Base-by-base conservation (phyloP, 305 asterid genomes). In the Fraxinus angustifolia region DNA sequence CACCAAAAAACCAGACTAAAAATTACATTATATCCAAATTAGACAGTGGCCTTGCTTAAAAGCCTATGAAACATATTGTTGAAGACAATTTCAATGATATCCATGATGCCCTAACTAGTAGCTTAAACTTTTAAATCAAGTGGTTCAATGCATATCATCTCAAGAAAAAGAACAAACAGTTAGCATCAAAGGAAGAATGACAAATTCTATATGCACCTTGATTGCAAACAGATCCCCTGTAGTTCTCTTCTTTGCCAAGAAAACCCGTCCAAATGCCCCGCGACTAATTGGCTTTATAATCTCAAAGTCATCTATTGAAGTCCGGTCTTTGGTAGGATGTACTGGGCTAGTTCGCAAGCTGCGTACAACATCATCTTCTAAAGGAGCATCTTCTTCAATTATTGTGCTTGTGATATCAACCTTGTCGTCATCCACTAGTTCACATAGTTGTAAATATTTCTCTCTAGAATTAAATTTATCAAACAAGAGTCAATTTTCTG, bases 181-280 rank as follows among this genome's bases (percentile, higher is more conserved):
- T 71, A 77, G 72, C 33, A 28, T 62, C 60, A 31, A 81, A 73
- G 23, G 38, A 19, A 73, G 56, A 72, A 65, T 34, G 78, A 78
- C 48, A 80, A 45, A 79, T 67, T 60, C 16, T 75, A 45, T 31
- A 73, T 26, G 40, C 90, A 94, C 99, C 99, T 94, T 96, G 81
- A 96, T 96, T 11, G 99, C 98, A 81, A 96, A 96, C 53, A 96
- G 84, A 89, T 96, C 99, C 73, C 98, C 99, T 1, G 99, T 96
- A 11, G 96, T 92, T 88, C 98, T 90, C 93, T 96, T 96, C 86
- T 94, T 93, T 50, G 99, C 97, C 91, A 96, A 86, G 86, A 96
- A 96, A 79, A 96, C 99, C 78, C 99, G 92, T 75, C 99, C 99
- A 87, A 96, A 96, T 84, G 99, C 99, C 72, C 99, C 99, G 76